Conservation (phyloP, 1,139 yeast species). For the Zygoascus hellenicus region DNA sequence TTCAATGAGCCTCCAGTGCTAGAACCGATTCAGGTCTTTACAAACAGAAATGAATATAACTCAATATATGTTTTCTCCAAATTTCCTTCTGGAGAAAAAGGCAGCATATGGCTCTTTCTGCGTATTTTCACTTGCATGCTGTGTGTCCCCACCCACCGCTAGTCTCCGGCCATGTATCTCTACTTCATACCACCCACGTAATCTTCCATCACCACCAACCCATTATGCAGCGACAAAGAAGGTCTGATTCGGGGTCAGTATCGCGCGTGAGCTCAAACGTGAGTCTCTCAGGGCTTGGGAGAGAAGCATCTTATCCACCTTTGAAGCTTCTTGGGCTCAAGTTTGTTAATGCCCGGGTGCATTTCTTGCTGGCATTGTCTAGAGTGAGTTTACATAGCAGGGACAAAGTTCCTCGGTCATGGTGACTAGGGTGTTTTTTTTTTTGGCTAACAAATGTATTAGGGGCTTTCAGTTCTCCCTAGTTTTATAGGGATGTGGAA, state of each 20-base stretch:
- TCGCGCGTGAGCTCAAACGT: conserved; percentile 17
- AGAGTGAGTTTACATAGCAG: conserved; percentile 20
- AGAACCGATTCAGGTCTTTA: too few relatives aligned
- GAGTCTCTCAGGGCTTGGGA: conserved; percentile 12
- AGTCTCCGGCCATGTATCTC: background rate
- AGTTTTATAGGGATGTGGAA: conserved; percentile 52
- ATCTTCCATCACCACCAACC: background rate
- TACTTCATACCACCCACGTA: background rate
- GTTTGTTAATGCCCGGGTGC: conserved; percentile 69
- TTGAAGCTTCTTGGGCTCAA: conserved; percentile 58
- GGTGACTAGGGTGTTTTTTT: background rate
- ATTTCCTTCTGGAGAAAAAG: too few relatives aligned
- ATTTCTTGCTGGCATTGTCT: conserved; percentile 48
- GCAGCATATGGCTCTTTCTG: too few relatives aligned
- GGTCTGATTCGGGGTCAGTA: conserved; percentile 16
- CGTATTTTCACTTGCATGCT: too few relatives aligned
- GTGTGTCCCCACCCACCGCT: background rate
- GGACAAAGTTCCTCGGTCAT: background rate
- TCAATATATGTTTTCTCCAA: too few relatives aligned
- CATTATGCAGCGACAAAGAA: conserved; percentile 9
- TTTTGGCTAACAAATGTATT: background rate
- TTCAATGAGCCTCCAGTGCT: too few relatives aligned
- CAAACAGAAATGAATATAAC: background rate
- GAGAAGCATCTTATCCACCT: conserved; percentile 16
- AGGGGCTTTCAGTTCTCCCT: conserved; percentile 68